Conservation (phyloP, 2,329 filamentous ascomycete genomes). For the Penicillium occitanis region DNA sequence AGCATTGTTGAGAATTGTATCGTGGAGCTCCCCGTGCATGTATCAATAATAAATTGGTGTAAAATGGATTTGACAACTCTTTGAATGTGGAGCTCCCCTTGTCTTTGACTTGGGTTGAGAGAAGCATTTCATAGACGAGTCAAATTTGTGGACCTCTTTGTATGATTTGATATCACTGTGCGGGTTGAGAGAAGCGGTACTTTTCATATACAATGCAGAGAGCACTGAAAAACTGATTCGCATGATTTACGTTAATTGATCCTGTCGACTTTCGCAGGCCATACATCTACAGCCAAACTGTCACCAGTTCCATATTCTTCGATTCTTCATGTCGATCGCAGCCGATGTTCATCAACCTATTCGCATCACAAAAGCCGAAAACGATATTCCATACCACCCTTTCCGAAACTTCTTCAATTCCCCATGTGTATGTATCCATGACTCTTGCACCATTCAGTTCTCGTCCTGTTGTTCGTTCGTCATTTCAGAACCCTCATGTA, state of each 20-base stretch:
- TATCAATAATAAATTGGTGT: not conserved
- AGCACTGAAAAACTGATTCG: not conserved
- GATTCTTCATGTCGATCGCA: not conserved
- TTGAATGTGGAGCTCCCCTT: not conserved
- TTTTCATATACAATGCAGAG: not conserved
- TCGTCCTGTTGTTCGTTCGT: not conserved
- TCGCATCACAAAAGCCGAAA: not conserved
- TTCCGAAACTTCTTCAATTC: not conserved
- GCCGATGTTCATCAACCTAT: not conserved
- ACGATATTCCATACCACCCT: not conserved
- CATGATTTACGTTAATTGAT: not conserved
- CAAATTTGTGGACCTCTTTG: not conserved
- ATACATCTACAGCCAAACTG: not conserved
- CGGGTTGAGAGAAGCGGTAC: not conserved
- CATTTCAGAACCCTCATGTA: not conserved
- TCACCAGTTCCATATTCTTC: not conserved
- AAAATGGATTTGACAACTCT: not conserved
- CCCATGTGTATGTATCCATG: not conserved
- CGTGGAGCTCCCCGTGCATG: not conserved
- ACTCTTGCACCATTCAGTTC: not conserved
- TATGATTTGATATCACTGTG: slow-evolving; percentile 5
- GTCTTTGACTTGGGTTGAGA: not conserved
- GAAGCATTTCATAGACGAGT: not conserved
- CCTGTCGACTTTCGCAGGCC: not conserved
- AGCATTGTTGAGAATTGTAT: not conserved